Evolutionary conservation across 345 rosid species (phyloP), one percentile per base, ranked within the genome.

Genomic region (Aegle marmelos): DNA sequence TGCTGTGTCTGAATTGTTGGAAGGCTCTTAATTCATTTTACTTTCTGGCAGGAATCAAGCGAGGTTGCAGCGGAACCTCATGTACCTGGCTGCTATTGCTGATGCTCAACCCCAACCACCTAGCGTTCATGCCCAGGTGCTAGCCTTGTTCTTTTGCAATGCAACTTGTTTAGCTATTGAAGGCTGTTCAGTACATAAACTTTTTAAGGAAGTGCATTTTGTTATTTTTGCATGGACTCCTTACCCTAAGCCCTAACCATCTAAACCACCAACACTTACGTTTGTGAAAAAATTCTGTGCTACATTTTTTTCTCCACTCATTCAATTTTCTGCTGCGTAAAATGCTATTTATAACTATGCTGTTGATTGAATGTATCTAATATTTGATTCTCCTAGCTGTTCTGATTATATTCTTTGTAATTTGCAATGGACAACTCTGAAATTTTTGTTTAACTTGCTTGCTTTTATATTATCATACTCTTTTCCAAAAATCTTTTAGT

Each of bases 81-180:
- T 94, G 99, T 97, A 94, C 89, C 84, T 97, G 71, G 99, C 98
- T 80, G 99, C 99, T 27, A 94, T 97, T 22, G 99, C 99, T 22
- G 99, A 97, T 87, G 90, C 98, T 86, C 99, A 97, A 82, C 99
- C 99, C 72, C 99, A 91, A 70, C 92, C 94, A 16, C 94, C 98
- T 16, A 60, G 82, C 6, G 61, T 91, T 89, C 99, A 96, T 85
- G 22, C 93, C 79, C 99, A 94, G 97, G 99, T 94, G 76, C 28
- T 24, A 57, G 9, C 39, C n/a, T 50, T 9, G 7, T 79, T 19
- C 3, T 58, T 17, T 25, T 7, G 36, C 37, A 2, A 17, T 37
- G 7, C 11, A 8, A 16, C n/a, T 63, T 27, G 21, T 48, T 21
- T 7, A 75, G 28, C 11, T 27, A 37, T 60, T 14, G 54, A 27